Evolutionary conservation across 2,329 filamentous ascomycete genomes (phyloP), one percentile per base, ranked within the genome.

Genomic region (Hypoxylon rubiginosum): DNA sequence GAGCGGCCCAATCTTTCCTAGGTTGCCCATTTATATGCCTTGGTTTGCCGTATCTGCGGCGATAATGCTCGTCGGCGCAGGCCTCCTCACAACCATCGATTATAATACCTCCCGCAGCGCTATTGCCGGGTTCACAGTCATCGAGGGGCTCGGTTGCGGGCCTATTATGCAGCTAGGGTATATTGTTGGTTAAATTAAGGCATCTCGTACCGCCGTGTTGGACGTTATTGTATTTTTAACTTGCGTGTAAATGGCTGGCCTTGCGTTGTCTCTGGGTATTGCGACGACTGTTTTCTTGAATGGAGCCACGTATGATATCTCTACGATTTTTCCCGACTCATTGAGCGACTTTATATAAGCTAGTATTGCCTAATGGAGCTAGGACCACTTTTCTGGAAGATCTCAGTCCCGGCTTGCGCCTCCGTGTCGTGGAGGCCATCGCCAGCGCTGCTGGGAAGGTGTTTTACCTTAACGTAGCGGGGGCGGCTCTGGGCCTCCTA

Each of bases 221-320:
- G 34, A 51, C 11, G 58, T 59, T n/a, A 30, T 53, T 4, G 46
- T n/a, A 11, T 62, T 69, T 19, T 15, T 67, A 3, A 64, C 34
- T 13, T 69, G 64, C 34, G 60, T 60, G 10, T 57, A 69, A n/a
- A 69, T 69, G 64, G 60, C 45, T 17, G 66, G 56, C 2, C 55
- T 66, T 3, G 66, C 43, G 17, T 17, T 69, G 11, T 61, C 63
- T n/a, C 59, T 69, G 1, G 63, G 66, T 1, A 64, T 67, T 19
- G 64, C 67, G 1, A 69, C 67, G 2, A 19, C 67, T 4, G 64
- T 69, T 1, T 64, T 69, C 39, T n/a, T 69, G 1, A 66, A 69
- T 39, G 19, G 28, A n/a, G 46, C 64, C 11, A 69, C 60, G 3
- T 36, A 49, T n/a, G 55, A 52, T 13, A 67, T 67, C 13, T 56